phyloP scores from a whole-genome alignment of 306 rosid species.

The Spatholobus suberectus region DNA sequence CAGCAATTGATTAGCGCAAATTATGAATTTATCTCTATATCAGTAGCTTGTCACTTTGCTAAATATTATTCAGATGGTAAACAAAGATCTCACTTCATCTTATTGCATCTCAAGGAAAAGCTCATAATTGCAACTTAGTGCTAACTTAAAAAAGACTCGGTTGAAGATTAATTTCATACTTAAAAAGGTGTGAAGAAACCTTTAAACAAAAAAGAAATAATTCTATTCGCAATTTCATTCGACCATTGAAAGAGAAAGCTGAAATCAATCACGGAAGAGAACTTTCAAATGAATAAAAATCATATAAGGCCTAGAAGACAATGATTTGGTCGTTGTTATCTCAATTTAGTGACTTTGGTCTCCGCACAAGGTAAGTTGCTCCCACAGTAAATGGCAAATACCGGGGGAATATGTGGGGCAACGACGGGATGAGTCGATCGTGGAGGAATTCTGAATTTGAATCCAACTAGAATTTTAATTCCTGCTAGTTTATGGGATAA shows the following conservation, averaged over 20 bases:
- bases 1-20: no score
- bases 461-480: no score
- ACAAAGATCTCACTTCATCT: neutral
- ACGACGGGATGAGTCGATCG: no score
- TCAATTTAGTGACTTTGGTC: neutral
- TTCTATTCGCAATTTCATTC: neutral
- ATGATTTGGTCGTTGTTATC: neutral
- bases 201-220: no score
- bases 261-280: neutral
- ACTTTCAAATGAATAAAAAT: neutral
- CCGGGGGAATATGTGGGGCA: no score
- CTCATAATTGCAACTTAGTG: neutral
- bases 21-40: neutral
- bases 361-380: neutral
- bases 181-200: neutral
- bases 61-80: neutral
- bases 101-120: neutral
- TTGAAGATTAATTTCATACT: neutral
- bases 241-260: neutral
- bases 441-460: no score
- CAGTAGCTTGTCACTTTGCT: neutral
- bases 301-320: neutral
- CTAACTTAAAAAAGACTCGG: neutral
- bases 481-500: no score
- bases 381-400: neutral